phyloP scores from a whole-genome alignment of 805 yeast species.

The Saccharomycopsis fodiens region DNA sequence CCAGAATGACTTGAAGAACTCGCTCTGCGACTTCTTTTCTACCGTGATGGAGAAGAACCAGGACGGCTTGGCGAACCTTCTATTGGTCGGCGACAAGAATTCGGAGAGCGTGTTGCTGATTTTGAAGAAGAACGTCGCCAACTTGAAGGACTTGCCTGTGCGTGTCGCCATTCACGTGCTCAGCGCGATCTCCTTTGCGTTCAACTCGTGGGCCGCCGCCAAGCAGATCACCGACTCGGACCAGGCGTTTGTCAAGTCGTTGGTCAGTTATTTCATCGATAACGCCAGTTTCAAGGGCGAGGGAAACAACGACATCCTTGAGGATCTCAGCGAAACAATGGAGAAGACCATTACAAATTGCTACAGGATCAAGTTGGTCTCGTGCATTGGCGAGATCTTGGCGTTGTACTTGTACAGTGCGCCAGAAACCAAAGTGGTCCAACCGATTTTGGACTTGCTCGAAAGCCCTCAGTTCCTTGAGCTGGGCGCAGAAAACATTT shows the following conservation, averaged over 20 bases:
- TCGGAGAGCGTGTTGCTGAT: constrained; percentile 38
- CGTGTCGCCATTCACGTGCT: constrained; percentile 58
- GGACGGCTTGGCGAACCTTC: constrained; percentile 67
- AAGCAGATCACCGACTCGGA: constrained; percentile 45
- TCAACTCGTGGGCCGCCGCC: constrained; percentile 69
- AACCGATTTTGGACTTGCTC: constrained; percentile 37
- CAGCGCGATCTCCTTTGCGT: constrained; percentile 67
- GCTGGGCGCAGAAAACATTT: constrained; percentile 28
- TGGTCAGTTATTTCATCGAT: constrained; percentile 24
- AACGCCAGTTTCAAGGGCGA: constrained; percentile 12
- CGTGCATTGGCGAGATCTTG: constrained; percentile 68
- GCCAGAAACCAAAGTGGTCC: constrained; percentile 33
- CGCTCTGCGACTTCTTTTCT: constrained; percentile 56
- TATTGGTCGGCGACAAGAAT: constrained; percentile 49
- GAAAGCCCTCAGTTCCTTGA: constrained; percentile 30
- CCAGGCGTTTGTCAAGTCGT: constrained; percentile 27
- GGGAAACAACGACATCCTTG: constrained; percentile 14
- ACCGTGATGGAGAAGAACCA: constrained; percentile 65
- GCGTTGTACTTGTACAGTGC: constrained; percentile 64
- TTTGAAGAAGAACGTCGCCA: constrained; percentile 46
- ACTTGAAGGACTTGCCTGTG: constrained; percentile 48
- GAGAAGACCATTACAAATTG: constrained; percentile 32
- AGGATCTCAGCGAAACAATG: constrained; percentile 8
- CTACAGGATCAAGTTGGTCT: constrained; percentile 48
- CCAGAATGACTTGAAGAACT: constrained; percentile 43